phyloP scores from a whole-genome alignment of 1,284 basidiomycete genomes.

The Somion occarium region DNA sequence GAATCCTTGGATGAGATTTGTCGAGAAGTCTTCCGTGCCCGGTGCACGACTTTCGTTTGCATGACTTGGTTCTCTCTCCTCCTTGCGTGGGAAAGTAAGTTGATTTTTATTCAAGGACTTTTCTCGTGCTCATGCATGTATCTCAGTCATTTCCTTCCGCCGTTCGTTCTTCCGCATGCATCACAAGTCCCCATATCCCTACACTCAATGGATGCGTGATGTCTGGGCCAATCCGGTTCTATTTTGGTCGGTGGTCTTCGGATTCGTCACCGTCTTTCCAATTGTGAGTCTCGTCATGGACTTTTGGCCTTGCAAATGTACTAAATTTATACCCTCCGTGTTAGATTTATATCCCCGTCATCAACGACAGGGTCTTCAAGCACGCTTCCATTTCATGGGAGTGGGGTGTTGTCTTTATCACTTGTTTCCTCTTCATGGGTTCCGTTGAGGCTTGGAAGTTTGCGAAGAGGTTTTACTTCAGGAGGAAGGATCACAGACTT shows the following conservation, averaged over 20 bases:
- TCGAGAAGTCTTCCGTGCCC: slow-evolving; percentile 45
- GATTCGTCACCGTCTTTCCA: slow-evolving; percentile 45
- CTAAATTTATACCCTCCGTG: no score
- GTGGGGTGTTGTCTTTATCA: slow-evolving; percentile 36
- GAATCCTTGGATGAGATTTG: slow-evolving; percentile 32
- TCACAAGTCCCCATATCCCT: slow-evolving; percentile 33
- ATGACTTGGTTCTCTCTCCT: slow-evolving; percentile 45
- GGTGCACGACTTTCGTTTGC: slow-evolving; percentile 48
- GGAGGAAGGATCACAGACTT: background rate
- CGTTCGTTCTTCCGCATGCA: slow-evolving; percentile 29
- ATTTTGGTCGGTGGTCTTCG: slow-evolving; percentile 43
- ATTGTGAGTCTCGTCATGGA: slow-evolving; percentile 24
- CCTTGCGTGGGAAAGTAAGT: slow-evolving; percentile 39
- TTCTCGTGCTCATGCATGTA: background rate
- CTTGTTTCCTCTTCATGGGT: slow-evolving; percentile 22
- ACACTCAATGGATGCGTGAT: slow-evolving; percentile 32
- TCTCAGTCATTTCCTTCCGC: background rate
- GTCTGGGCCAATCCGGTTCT: slow-evolving; percentile 49
- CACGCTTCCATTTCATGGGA: slow-evolving; percentile 41
- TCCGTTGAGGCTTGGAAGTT: slow-evolving; percentile 5
- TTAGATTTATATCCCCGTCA: slow-evolving; percentile 40
- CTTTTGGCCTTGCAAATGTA: no score
- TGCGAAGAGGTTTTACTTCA: slow-evolving; percentile 1
- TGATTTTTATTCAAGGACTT: slow-evolving; percentile 17
- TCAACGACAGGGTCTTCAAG: slow-evolving; percentile 39